Base-by-base conservation (phyloP, 1,284 basidiomycete genomes). In the Inonotus obliquus region DNA sequence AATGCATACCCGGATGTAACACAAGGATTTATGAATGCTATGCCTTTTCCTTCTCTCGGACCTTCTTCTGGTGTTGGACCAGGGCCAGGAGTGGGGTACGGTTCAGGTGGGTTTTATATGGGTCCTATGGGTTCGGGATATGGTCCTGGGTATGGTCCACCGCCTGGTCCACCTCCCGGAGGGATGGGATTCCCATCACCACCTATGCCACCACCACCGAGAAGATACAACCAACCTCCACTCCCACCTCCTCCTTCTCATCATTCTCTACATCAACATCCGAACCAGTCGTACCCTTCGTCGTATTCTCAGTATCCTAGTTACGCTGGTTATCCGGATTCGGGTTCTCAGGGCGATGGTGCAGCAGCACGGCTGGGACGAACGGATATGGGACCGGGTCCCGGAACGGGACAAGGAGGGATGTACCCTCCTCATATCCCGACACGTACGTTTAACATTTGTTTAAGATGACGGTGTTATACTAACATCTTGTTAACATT, bases 1-100 rank as follows among this genome's bases (percentile, higher is more conserved):
- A n/a, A n/a, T 29, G 39, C 39, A 21, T 60, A 60, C 41, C 59
- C 51, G 14, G 53, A 60, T 23, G 59, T 27, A 1, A 41, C 57
- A 48, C 54, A 44, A 21, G 41, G 41, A 7, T 44, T 14, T 10
- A 19, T 29, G 23, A n/a, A 47, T n/a, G 17, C 19, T 25, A 29
- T 48, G 35, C 47, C 23, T 21, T 11, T 21, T 7, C 41, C 47
- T 29, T 6, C 57, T 52, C 6, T 4, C 11, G 21, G 27, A 37
- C 29, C 14, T 25, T n/a, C 19, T 55, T n/a, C 45, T 29, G 41
- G 48, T 4, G 45, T 48, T 48, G 29, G 21, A 4, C n/a, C 39
- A 13, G 41, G 35, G 2, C 13, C 47, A 3, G 56, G 41, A 6
- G 27, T 21, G 6, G 45, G 45, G 21, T 32, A 32, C 32, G 32